Conservation (phyloP, 2,329 filamentous ascomycete genomes). For the Exophiala viscosa region DNA sequence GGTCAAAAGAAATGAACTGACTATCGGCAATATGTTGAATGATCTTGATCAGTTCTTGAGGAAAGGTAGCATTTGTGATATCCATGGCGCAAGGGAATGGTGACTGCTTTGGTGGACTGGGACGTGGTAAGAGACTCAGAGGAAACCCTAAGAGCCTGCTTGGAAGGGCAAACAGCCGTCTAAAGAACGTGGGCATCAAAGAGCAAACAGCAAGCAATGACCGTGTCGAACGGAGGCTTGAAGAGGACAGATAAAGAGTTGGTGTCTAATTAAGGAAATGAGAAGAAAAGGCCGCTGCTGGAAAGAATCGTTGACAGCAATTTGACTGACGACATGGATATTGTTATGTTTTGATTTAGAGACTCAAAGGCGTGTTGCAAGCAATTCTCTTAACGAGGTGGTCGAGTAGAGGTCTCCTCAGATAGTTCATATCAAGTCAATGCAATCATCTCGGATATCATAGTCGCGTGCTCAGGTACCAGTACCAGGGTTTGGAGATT, state of each 20-base stretch:
- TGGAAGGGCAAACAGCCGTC: constrained; percentile 11
- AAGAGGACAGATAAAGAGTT: neutral
- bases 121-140: constrained; percentile 7
- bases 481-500: neutral
- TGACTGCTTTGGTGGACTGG: neutral
- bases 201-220: neutral
- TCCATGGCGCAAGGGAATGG: constrained; percentile 24
- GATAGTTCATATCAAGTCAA: neutral
- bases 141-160: constrained; percentile 16
- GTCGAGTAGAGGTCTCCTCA: too few relatives aligned
- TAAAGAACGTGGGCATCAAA: constrained; percentile 12
- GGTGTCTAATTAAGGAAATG: neutral
- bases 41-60: constrained; percentile 39
- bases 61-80: constrained; percentile 22
- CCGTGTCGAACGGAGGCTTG: neutral
- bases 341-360: too few relatives aligned
- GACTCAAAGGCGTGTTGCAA: too few relatives aligned
- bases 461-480: neutral
- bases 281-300: neutral
- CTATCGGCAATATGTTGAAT: constrained; percentile 56
- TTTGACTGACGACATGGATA: neutral
- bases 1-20: constrained; percentile 61
- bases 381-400: too few relatives aligned
- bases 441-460: neutral
- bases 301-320: neutral